Evolutionary conservation across 2,329 filamentous ascomycete genomes (phyloP), one percentile per base, ranked within the genome.

Genomic region (Colletotrichum orchidophilum): DNA sequence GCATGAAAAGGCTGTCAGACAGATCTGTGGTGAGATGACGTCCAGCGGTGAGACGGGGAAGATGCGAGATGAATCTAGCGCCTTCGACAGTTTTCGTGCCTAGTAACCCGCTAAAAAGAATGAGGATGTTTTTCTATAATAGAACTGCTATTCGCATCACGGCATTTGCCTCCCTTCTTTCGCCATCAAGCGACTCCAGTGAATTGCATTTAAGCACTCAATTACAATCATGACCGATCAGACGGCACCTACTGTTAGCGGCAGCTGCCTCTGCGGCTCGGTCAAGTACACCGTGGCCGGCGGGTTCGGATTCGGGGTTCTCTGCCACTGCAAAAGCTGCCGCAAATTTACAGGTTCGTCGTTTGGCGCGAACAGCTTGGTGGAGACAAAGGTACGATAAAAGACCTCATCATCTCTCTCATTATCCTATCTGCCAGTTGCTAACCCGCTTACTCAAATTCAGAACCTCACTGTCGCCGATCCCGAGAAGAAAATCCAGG

Each of bases 271-370:
- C 29, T 62, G 59, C 13, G 59, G 59, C 18, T 46, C 59, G 31
- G 42, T 50, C 42, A 62, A n/a, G 15, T 62, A 50, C 29, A 62
- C 59, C 21, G 13, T 62, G 1, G 42, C 29, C 15, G 42, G 42
- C 13, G 59, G 42, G 1, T 24, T 33, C 29, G 42, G 27, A 13
- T n/a, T 62, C 59, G 50, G 42, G n/a, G 59, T 62, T 18, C n/a
- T 62, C 15, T 62, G 59, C 29, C 59, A 62, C n/a, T 62, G 59
- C 59, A 62, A 52, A 27, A 33, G 59, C 59, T 62, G 59, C 46
- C 59, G 59, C 12, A 52, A 62, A 15, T 62, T 62, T 8, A 62
- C 59, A 5, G 59, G 59, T 35, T 62, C 59, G 2, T 33, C 59
- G 7, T 50, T 62, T 26, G 59, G 59, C n/a, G 59, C 59, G 8